Evolutionary conservation across 345 rosid genomes (phyloP), one percentile per base, ranked within the genome.

Genomic region (Sisymbrium altissimum): DNA sequence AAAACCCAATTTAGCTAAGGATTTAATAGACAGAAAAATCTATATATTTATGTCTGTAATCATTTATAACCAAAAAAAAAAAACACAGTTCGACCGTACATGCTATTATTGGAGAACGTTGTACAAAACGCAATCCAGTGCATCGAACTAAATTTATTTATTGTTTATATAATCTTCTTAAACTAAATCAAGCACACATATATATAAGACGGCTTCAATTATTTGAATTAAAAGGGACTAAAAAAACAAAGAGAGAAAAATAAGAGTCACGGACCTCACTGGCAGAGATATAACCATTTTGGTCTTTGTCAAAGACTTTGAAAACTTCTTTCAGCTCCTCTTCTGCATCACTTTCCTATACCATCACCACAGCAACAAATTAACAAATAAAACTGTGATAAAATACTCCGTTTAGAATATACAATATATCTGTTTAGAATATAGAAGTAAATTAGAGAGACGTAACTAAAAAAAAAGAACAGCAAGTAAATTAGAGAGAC

Each of bases 281-380:
- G 43, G 93, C 86, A 30, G 90, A 86, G 35, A 88, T 85, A 53
- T 62, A 85, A 54, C 93, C 93, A 77, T 88, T 86, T 78, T 83
- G 82, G 74, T 88, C 90, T 62, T 83, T 86, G 81, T 86, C 89
- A 79, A 88, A 86, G 53, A 88, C 86, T 77, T 75, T 82, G 83
- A 88, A 88, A 35, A 88, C 89, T 71, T 86, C 90, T 77, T 73
- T 83, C 33, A 86, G 39, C 44, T 85, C 91, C 12, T 83, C 87
- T 27, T 82, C 84, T 5, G 73, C 82, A 75, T 88, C 90, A 66
- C 54, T 62, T 66, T 86, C 93, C 93, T 87, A 71, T 2, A 63
- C 18, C 56, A 68, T 41, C 72, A 55, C 23, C 35, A 75, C n/a
- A 15, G 41, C 38, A 49, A 40, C 36, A 58, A 49, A 21, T 49